A percentile compares a stretch with the other conserved stretches of the same genome.
These are phyloP conservation scores for Diplodia mutila DNA, from an alignment of 2,329 filamentous ascomycete genomes.

Conservation along the genomic window DNA sequence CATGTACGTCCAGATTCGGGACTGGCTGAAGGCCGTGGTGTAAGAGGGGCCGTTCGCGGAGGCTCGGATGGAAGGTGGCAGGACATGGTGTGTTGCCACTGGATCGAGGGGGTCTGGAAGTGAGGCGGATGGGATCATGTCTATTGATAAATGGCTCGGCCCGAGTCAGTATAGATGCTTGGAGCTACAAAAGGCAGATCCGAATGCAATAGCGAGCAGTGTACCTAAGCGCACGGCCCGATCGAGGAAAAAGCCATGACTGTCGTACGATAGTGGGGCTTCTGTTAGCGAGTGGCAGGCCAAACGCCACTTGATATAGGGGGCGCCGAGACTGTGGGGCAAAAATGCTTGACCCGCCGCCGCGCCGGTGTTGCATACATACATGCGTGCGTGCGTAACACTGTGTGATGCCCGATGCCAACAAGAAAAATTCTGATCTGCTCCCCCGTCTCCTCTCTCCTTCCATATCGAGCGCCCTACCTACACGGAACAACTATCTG, in stretches of 20 bases:
- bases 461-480: background rate
- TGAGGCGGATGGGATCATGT: too few relatives aligned
- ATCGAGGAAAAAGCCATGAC: background rate
- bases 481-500: background rate
- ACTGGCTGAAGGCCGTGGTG: slow-evolving; percentile 3
- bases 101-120: too few relatives aligned
- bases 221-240: background rate
- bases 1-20: background rate
- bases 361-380: background rate
- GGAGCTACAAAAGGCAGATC: too few relatives aligned
- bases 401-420: too few relatives aligned
- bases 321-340: background rate
- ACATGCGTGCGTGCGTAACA: background rate
- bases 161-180: background rate
- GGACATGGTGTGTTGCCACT: too few relatives aligned
- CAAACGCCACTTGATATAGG: background rate
- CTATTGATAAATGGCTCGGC: too few relatives aligned
- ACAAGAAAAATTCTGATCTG: background rate
- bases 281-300: background rate
- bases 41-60: too few relatives aligned
- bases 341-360: background rate
- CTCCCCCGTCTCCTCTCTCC: background rate
- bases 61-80: too few relatives aligned
- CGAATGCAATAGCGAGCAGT: background rate
- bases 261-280: background rate